Conservation (phyloP, 129 eudicot species). For the Escallonia rubra region DNA sequence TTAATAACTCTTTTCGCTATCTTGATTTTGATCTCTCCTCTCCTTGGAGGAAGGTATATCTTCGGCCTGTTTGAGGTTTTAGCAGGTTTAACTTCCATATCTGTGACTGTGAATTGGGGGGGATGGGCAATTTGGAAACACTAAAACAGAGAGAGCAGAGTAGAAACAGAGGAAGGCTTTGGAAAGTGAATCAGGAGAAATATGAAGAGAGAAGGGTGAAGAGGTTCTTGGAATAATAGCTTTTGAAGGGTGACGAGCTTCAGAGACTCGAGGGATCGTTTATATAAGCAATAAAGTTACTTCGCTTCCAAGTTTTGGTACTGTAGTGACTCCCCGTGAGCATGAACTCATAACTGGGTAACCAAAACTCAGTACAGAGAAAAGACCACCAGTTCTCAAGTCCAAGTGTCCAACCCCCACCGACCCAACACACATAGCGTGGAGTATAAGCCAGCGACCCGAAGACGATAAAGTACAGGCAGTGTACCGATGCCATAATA, state of each 20-base stretch:
- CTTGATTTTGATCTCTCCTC: conserved; percentile 17
- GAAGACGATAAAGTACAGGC: no score
- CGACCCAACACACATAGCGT: no score
- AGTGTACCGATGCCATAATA: no score
- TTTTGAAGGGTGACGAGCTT: no score
- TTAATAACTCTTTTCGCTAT: background rate
- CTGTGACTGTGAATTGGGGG: background rate
- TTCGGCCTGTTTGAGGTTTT: background rate
- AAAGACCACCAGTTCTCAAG: no score
- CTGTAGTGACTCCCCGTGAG: background rate
- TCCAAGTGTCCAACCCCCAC: no score
- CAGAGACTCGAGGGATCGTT: no score
- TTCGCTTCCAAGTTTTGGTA: background rate
- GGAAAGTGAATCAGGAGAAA: no score
- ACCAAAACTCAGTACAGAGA: no score
- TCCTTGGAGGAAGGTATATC: background rate
- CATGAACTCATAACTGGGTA: no score
- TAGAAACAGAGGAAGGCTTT: background rate
- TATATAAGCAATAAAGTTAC: background rate
- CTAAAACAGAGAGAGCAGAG: background rate
- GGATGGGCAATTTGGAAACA: background rate
- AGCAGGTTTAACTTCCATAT: background rate
- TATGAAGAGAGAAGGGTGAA: background rate
- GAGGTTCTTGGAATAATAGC: background rate
- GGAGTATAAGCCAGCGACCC: no score